Conservation (phyloP, 75 land plant genomes). For the Cunninghamia lanceolata region DNA sequence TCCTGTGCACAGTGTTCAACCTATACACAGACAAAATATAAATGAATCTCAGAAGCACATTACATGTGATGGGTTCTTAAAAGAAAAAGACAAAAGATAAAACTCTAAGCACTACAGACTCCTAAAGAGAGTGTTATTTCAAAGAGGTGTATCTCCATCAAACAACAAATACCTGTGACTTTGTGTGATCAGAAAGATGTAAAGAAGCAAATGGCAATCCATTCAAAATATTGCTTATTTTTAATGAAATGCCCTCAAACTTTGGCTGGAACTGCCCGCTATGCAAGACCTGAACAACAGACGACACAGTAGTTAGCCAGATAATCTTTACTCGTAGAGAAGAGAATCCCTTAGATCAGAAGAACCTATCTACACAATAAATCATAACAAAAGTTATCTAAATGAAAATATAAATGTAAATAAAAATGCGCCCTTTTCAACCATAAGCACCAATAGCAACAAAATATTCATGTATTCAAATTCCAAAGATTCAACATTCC, state of each 20-base stretch:
- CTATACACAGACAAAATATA: slow-evolving; percentile 13
- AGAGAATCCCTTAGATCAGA: neutral
- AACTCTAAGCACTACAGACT: neutral
- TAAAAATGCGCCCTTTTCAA: neutral
- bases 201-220: slow-evolving; percentile 29
- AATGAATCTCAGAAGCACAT: neutral
- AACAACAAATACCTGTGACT: slow-evolving; percentile 21
- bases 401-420: neutral
- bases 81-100: neutral
- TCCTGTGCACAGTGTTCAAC: slow-evolving; percentile 38
- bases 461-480: neutral
- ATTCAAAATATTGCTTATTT: slow-evolving; percentile 22
- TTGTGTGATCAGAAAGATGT: slow-evolving; percentile 30
- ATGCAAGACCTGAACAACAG: slow-evolving; percentile 28
- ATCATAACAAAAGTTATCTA: neutral
- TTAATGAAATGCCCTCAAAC: slow-evolving; percentile 26
- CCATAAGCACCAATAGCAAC: neutral
- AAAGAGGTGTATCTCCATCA: neutral
- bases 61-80: neutral
- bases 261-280: slow-evolving; percentile 19
- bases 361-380: neutral
- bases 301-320: neutral
- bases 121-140: neutral
- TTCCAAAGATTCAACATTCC: neutral
- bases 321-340: neutral